Conservation (phyloP, 805 yeast species). For the Starmera quercuum region DNA sequence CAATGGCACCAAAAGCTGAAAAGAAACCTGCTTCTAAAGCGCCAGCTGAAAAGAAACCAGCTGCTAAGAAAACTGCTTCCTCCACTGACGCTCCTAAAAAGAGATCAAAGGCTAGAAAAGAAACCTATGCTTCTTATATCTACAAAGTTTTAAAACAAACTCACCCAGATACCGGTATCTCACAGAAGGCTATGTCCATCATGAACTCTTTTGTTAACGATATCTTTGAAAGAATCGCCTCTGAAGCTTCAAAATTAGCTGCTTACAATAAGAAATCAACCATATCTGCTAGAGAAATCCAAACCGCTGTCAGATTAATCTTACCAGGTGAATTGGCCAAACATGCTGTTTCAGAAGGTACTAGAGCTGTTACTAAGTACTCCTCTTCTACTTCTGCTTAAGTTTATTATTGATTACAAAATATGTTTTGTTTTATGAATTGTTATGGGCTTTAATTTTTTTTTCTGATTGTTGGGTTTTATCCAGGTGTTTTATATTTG, state of each 20-base stretch:
- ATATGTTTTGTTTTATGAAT: background rate
- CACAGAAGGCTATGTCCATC: slow-evolving; percentile 97
- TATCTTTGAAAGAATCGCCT: slow-evolving; percentile 95
- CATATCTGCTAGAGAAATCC: slow-evolving; percentile 96
- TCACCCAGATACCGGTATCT: slow-evolving; percentile 99
- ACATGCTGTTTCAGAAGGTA: slow-evolving; percentile 98
- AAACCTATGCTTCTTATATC: slow-evolving; percentile 95
- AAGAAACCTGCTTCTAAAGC: slow-evolving; percentile 87
- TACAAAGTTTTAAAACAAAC: slow-evolving; percentile 98
- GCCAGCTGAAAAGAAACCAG: slow-evolving; percentile 94
- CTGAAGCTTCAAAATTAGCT: slow-evolving; percentile 97
- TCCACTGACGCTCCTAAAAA: slow-evolving; percentile 74
- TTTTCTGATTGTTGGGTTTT: background rate
- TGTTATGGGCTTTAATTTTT: background rate
- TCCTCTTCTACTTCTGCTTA: slow-evolving; percentile 53
- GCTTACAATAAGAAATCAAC: slow-evolving; percentile 98
- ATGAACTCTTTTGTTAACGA: slow-evolving; percentile 98
- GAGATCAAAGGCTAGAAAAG: slow-evolving; percentile 95
- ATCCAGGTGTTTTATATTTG: background rate
- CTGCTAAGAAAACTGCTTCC: slow-evolving; percentile 79
- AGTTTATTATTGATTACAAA: slow-evolving; percentile 4
- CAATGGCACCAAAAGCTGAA: slow-evolving; percentile 61
- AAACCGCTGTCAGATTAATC: slow-evolving; percentile 96
- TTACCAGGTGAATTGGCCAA: slow-evolving; percentile 98
- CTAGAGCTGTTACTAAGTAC: slow-evolving; percentile 96